Evolutionary conservation across 768 basidiomycete genomes (phyloP).

Genomic region (Pisolithus tinctorius): DNA sequence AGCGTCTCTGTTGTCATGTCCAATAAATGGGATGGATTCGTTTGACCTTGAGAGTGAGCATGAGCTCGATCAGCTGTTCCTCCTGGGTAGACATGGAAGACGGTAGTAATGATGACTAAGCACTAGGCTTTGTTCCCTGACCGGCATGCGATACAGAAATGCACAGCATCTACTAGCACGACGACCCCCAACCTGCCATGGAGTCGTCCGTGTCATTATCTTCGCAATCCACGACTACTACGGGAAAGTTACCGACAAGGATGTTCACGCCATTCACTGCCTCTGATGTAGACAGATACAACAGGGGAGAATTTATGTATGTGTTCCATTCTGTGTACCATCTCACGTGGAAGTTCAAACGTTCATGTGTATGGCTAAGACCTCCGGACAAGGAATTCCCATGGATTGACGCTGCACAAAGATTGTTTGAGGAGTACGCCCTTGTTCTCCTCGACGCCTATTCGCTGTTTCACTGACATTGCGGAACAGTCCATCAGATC

Average conservation of each 20-base stretch:
- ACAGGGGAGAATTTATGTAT: constrained; percentile 1
- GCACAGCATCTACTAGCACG: no score
- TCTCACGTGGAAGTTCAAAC: background rate
- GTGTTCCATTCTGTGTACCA: background rate
- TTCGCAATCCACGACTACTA: background rate
- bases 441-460: no score
- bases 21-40: background rate
- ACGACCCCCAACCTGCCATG: no score
- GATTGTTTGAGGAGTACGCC: background rate
- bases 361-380: background rate
- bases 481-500: background rate
- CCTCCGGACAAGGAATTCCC: background rate
- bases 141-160: background rate
- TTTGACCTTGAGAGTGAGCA: constrained; percentile 61
- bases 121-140: background rate
- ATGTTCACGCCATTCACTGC: background rate
- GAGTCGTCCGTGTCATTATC: no score
- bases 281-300: background rate
- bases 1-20: background rate
- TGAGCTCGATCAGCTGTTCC: constrained; percentile 67
- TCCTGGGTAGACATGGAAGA: constrained; percentile 47
- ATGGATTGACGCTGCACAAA: background rate
- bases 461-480: no score
- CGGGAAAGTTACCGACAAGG: background rate
- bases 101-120: background rate